phyloP scores from a whole-genome alignment of 495 filamentous ascomycete genomes.

The Glonium stellatum region DNA sequence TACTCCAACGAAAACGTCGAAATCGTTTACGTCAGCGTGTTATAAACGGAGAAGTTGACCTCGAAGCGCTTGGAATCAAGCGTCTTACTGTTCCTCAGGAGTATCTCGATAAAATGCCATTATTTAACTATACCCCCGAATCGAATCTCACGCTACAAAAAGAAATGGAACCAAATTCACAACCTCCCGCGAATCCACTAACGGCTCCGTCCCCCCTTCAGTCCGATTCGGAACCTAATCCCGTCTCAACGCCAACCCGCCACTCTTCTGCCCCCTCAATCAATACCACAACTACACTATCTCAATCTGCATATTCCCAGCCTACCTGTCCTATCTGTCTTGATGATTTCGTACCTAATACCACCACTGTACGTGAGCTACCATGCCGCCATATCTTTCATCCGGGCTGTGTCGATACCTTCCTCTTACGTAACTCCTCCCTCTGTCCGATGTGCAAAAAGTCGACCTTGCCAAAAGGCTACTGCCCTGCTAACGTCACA shows the following conservation, averaged over 20 bases:
- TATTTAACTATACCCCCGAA: conserved; percentile 56
- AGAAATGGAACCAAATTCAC: conserved; percentile 6
- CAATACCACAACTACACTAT: conserved; percentile 14
- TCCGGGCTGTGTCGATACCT: conserved; percentile 77
- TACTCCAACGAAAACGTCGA: conserved; percentile 61
- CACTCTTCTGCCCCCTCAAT: conserved; percentile 21
- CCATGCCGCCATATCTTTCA: conserved; percentile 90
- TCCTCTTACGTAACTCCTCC: conserved; percentile 61
- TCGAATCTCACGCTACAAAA: neutral
- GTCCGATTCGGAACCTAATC: conserved; percentile 25
- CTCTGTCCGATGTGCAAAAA: conserved; percentile 86
- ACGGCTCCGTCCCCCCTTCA: conserved; percentile 17
- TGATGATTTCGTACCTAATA: conserved; percentile 62
- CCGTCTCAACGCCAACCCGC: conserved; percentile 30
- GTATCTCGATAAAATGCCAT: conserved; percentile 61
- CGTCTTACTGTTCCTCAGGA: conserved; percentile 61
- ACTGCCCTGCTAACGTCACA: conserved; percentile 62
- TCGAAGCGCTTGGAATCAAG: conserved; percentile 74
- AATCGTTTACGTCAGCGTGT: conserved; percentile 60
- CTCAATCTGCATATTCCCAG: conserved; percentile 47
- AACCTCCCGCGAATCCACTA: conserved; percentile 6
- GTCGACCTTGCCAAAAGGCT: conserved; percentile 58
- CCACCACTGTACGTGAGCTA: conserved; percentile 70
- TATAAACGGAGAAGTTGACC: conserved; percentile 65
- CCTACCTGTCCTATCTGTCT: conserved; percentile 80